Conservation (phyloP, 495 filamentous ascomycete genomes). For the Talaromyces nanjingensis region DNA sequence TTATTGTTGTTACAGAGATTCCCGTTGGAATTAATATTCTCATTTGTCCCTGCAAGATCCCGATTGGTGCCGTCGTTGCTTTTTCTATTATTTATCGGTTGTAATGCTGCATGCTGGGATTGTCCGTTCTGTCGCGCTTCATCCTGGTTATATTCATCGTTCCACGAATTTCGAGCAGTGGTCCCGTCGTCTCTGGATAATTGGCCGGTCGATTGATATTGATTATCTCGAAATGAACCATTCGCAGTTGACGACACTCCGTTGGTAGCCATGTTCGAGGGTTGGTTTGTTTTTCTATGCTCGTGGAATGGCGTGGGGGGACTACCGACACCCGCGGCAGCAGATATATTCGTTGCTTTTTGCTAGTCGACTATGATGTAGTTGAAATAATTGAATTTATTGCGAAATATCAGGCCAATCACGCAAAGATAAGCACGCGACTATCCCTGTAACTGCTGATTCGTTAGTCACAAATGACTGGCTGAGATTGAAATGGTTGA, state of each 20-base stretch:
- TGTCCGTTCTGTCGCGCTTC: constrained; percentile 1
- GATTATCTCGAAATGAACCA: background rate
- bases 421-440: background rate
- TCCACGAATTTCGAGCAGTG: constrained; percentile 22
- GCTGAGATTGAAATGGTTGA: background rate
- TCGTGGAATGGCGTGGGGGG: background rate
- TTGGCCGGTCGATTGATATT: background rate
- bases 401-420: background rate
- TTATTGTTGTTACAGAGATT: background rate
- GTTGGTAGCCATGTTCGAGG: background rate
- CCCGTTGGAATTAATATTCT: background rate
- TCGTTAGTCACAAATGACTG: background rate
- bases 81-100: constrained; percentile 1
- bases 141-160: constrained; percentile 10
- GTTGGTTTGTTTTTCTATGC: background rate
- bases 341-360: background rate
- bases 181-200: background rate
- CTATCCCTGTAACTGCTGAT: background rate
- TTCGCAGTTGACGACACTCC: background rate
- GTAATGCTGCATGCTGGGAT: background rate
- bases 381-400: background rate
- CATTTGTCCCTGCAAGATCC: constrained; percentile 10
- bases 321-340: background rate
- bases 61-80: constrained; percentile 7
- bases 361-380: background rate